Conservation (phyloP, 768 basidiomycete species). For the Collybiopsis luxurians region DNA sequence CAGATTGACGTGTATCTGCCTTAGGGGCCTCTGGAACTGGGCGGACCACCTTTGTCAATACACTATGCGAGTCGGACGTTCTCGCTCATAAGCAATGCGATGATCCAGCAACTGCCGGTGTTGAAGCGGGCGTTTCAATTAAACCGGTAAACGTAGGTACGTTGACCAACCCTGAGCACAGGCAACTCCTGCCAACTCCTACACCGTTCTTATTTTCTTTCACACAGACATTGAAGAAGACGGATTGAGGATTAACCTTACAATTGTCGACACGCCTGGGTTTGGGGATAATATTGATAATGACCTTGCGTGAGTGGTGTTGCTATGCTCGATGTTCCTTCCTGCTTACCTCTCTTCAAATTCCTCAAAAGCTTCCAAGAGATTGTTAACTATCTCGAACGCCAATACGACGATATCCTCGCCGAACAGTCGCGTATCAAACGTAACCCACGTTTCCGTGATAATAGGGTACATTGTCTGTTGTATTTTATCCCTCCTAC, state of each 20-base stretch:
- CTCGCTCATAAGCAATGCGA: constrained; percentile 65
- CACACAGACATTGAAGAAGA: constrained; percentile 75
- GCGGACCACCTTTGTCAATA: constrained; percentile 90
- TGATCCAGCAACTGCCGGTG: constrained; percentile 68
- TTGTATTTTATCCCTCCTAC: constrained; percentile 91
- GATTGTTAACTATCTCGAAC: constrained; percentile 83
- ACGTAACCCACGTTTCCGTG: constrained; percentile 89
- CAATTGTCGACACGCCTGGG: constrained; percentile 90
- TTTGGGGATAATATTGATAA: constrained; percentile 93
- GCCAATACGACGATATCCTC: constrained; percentile 91
- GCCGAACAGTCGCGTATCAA: constrained; percentile 87
- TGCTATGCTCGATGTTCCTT: neutral
- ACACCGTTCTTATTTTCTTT: neutral
- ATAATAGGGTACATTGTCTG: constrained; percentile 84
- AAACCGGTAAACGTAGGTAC: constrained; percentile 80
- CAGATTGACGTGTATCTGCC: constrained; percentile 4
- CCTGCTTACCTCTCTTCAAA: neutral
- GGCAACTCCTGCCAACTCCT: neutral
- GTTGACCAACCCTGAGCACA: neutral
- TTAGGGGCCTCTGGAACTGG: constrained; percentile 85
- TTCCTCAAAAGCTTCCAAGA: constrained; percentile 68
- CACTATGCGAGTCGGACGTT: constrained; percentile 80
- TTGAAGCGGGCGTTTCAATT: constrained; percentile 75
- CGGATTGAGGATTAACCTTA: constrained; percentile 84
- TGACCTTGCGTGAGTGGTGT: constrained; percentile 65